Evolutionary conservation across 2,329 filamentous ascomycete genomes (phyloP).

Genomic region (Xylaria arbuscula): DNA sequence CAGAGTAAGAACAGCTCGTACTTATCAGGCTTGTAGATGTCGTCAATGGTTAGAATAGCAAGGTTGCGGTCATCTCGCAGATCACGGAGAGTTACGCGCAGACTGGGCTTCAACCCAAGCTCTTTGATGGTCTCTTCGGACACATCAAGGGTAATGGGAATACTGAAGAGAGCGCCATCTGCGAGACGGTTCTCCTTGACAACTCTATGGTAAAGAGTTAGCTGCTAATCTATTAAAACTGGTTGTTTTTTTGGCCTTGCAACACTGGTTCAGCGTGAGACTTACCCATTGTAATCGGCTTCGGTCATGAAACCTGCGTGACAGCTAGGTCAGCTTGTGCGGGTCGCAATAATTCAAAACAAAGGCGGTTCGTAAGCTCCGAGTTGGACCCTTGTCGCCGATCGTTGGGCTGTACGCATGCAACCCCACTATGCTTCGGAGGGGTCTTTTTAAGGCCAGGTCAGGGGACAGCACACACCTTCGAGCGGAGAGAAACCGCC

Average conservation of each 20-base stretch:
- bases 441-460: slow-evolving; percentile 4
- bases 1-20: slow-evolving; percentile 60
- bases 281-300: slow-evolving; percentile 92
- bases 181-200: slow-evolving; percentile 88
- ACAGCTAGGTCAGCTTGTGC: slow-evolving; percentile 45
- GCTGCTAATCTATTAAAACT: slow-evolving; percentile 10
- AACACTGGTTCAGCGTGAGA: not conserved
- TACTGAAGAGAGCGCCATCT: slow-evolving; percentile 91
- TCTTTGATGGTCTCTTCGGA: slow-evolving; percentile 79
- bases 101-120: slow-evolving; percentile 79
- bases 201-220: slow-evolving; percentile 66
- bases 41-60: slow-evolving; percentile 93
- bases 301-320: slow-evolving; percentile 90
- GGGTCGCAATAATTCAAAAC: not conserved
- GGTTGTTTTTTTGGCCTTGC: not conserved
- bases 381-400: slow-evolving; percentile 25
- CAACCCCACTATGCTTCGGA: slow-evolving; percentile 28
- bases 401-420: slow-evolving; percentile 12
- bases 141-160: slow-evolving; percentile 95
- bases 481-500: slow-evolving; percentile 98
- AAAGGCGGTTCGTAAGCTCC: slow-evolving; percentile 2
- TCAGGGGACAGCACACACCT: slow-evolving; percentile 67
- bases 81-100: slow-evolving; percentile 88
- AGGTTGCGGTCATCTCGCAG: slow-evolving; percentile 96
- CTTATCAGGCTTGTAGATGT: slow-evolving; percentile 97